Base-by-base conservation (phyloP, 805 yeast genomes). In the Sugiyamaella mastotermitis region DNA sequence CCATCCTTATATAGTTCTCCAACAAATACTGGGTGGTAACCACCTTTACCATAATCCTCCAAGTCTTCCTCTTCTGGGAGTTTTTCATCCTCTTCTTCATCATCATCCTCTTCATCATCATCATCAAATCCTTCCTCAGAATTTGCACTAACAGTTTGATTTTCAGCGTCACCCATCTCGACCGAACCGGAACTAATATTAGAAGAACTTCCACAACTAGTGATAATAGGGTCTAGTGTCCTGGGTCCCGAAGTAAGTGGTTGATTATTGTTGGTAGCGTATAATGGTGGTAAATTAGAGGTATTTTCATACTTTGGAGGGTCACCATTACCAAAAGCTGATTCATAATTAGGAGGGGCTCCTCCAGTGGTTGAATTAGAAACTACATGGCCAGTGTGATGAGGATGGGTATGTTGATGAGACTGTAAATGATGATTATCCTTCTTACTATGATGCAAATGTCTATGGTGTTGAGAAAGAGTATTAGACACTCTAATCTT, bases 1-100 rank as follows among this genome's bases (percentile, higher is more conserved):
- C 77, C 76, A 40, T 82, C 68, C 51, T 85, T 83, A 60, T 81
- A 90, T 16, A 62, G 62, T 57, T 94, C 98, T 4, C 97, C 97
- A 35, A 86, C 77, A 47, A 63, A 77, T 9, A 94, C 92, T 0
- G 98, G 96, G 56, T 92, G 98, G 58, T 92, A 92, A 0, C 99
- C 99, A 17, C 97, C 97, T 7, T 79, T 77, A 42, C 76, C 77
- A 60, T 92, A 92, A 61, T 92, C 98, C 41, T 76, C 77, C 32
- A 72, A 64, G 43, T 83, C 83, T 61, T 92, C 99, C 57, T 92
- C 99, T 21, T 51, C 51, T 13, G 42, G 48, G 16, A 35, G 29
- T n/a, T n/a, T 15, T 27, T 38, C 41, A 9, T 38, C 43, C 11
- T 45, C 43, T 5, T 24, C 34, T 9, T 45, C 47, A 14, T 22